A percentile compares a stretch with the other conserved stretches of the same genome.
Conservation (phyloP, 306 rosid genomes). For the Lathyrus oleraceus region DNA sequence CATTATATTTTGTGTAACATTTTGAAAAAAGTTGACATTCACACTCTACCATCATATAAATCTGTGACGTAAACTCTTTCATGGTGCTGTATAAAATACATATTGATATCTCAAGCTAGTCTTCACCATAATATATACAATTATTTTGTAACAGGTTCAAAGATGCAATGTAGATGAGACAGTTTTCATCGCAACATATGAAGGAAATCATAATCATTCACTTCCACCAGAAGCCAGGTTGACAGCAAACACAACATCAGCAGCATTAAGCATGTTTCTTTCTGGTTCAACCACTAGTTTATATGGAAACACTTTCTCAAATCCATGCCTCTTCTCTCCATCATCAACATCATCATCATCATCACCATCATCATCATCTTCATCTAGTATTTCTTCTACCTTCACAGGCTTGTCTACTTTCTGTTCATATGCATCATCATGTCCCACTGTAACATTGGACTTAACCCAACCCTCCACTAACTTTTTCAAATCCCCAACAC, state of each 20-base stretch:
- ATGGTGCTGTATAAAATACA: no score
- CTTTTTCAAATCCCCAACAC: constrained; percentile 1
- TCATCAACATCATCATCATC: no score
- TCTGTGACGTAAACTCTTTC: no score
- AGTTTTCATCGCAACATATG: constrained; percentile 40
- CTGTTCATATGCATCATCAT: constrained; percentile 30
- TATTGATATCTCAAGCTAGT: no score
- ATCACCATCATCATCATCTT: no score
- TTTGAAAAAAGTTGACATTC: no score
- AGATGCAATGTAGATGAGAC: constrained; percentile 44
- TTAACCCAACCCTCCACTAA: constrained; percentile 34
- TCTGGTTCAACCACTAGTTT: constrained; percentile 46
- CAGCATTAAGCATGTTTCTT: constrained; percentile 48
- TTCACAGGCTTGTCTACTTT: background rate
- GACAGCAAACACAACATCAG: constrained; percentile 47
- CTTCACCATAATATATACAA: no score
- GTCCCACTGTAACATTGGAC: constrained; percentile 49
- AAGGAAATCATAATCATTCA: constrained; percentile 48
- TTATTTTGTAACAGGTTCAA: constrained; percentile 39
- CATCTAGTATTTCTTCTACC: background rate
- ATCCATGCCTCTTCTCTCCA: constrained; percentile 17
- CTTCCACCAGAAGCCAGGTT: constrained; percentile 40
- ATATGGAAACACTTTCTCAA: background rate
- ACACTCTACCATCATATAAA: no score
- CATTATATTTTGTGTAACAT: no score